Percentiles rank a stretch among this genome's conserved stretches.
These are phyloP conservation scores for Hordeum marinum DNA, from an alignment of 176 grass and related monocot genomes.

Conservation along the genomic window DNA sequence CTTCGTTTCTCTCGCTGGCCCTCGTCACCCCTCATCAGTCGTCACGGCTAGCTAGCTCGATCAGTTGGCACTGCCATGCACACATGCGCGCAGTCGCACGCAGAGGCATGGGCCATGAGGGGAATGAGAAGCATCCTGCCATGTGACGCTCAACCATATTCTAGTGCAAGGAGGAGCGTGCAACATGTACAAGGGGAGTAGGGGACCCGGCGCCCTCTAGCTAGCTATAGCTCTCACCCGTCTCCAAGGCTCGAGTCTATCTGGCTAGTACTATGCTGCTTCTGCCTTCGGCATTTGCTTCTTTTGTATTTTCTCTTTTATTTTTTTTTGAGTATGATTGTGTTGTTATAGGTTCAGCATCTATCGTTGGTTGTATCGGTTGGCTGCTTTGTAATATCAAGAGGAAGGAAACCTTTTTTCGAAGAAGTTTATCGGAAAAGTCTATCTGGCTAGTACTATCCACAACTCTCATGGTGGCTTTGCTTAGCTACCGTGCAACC, in stretches of 20 bases:
- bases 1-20: background rate
- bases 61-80: background rate
- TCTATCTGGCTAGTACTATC: too few relatives aligned
- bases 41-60: background rate
- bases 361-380: too few relatives aligned
- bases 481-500: background rate
- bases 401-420: too few relatives aligned
- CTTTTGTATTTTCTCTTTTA: too few relatives aligned
- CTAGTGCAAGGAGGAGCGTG: background rate
- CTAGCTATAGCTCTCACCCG: too few relatives aligned
- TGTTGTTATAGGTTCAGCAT: too few relatives aligned
- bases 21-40: background rate
- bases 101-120: background rate
- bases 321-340: too few relatives aligned
- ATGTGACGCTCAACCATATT: background rate
- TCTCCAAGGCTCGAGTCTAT: background rate
- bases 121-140: constrained; percentile 14
- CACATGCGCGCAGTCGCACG: background rate
- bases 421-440: too few relatives aligned
- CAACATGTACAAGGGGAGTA: background rate
- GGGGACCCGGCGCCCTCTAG: too few relatives aligned
- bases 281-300: too few relatives aligned
- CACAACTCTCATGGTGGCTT: background rate
- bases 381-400: too few relatives aligned
- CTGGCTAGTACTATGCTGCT: background rate